Evolutionary conservation across 164 flowering plant genomes (phyloP), one percentile per base, ranked within the genome.

Genomic region (Euptelea pleiosperma): DNA sequence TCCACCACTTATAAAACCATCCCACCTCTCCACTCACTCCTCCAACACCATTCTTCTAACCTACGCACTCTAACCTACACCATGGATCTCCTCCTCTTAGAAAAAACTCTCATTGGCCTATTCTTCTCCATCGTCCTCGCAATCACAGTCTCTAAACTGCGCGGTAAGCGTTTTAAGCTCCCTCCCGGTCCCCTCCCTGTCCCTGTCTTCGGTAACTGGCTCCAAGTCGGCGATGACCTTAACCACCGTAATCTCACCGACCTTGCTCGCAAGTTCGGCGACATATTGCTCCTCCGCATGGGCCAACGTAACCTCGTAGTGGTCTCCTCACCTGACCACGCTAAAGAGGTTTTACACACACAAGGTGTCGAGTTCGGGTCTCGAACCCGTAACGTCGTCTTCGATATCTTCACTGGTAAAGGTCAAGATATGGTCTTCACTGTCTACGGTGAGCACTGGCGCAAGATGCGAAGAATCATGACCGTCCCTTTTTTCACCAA

Each of bases 341-440:
- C 96, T 36, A 89, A 83, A 31, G 92, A 89, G 16, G 96, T 89
- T 0, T 71, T 89, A 15, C 90, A 84, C 75, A 86, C 92, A 0
- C 96, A 89, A 63, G 96, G 96, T 0, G 92, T 89, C 8, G 96
- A 89, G 67, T 89, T 89, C 67, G 96, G 96, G 1, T 89, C 96
- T 0, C 50, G 96, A 2, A 82, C 96, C 3, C 62, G 92, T 0
- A 89, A 89, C 69, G 92, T 89, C 8, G 92, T 89, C 1, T 86
- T 89, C 69, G 96, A 89, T 26, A 84, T 89, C 35, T 89, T 89
- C 77, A 89, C 93, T 9, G 92, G 86, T 0, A 84, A 89, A 42
- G 96, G 92, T 0, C 96, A 89, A 68, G 96, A 86, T 59, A 89
- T 89, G 96, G 96, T 89, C 46, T 89, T 89, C 67, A 89, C 96